Percentiles rank a stretch among this genome's conserved stretches.
These are phyloP conservation scores for Anisodus tanguticus DNA, from an alignment of 257 asterid species.

Conservation along the genomic window DNA sequence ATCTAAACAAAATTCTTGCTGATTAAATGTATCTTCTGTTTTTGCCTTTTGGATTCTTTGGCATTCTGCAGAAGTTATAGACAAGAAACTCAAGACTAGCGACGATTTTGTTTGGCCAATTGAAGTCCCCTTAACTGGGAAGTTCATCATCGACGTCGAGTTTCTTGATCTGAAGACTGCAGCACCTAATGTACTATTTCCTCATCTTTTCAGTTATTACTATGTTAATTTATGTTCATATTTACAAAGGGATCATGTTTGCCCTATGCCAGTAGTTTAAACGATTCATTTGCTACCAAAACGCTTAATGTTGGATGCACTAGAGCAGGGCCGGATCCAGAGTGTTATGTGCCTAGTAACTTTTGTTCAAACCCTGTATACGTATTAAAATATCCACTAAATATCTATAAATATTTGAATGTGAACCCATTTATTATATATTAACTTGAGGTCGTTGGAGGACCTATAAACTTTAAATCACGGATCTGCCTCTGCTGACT, in stretches of 20 bases:
- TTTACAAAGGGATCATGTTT: not conserved
- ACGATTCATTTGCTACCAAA: not conserved
- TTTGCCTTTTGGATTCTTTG: not conserved
- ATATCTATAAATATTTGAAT: no score
- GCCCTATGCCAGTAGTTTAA: not conserved
- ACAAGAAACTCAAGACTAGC: slow-evolving; percentile 76
- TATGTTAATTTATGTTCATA: not conserved
- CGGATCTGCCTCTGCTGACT: no score
- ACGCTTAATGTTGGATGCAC: not conserved
- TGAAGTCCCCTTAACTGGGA: slow-evolving; percentile 80
- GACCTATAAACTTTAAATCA: no score
- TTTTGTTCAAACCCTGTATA: no score
- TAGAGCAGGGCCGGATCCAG: not conserved
- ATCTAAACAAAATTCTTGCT: not conserved
- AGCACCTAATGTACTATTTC: slow-evolving; percentile 57
- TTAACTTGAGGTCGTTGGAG: no score
- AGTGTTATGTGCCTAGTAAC: no score
- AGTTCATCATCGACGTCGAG: slow-evolving; percentile 89
- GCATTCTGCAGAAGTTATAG: slow-evolving; percentile 62
- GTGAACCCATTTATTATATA: no score
- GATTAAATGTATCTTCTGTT: not conserved
- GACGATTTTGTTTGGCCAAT: slow-evolving; percentile 84
- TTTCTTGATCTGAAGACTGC: slow-evolving; percentile 84
- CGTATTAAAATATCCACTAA: no score
- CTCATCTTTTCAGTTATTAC: not conserved